A percentile compares a stretch with the other conserved stretches of the same genome.
Conservation (phyloP, 208 protist genomes). For the Leishmania arabica region DNA sequence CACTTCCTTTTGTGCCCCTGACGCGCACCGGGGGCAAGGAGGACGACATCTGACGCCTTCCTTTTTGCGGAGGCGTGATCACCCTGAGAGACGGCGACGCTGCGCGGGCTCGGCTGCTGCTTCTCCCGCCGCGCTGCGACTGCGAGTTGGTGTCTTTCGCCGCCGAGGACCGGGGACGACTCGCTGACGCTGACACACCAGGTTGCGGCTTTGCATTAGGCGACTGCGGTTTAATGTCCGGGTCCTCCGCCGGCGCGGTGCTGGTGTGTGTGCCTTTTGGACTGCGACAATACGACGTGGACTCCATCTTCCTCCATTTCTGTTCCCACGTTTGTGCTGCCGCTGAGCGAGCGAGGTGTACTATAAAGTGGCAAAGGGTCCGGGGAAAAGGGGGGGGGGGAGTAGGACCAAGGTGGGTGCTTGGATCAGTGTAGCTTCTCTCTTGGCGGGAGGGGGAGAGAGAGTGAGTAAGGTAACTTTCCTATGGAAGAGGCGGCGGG, state of each 20-base stretch:
- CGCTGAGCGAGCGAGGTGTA: background rate
- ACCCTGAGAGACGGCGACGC: background rate
- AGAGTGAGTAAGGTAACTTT: background rate
- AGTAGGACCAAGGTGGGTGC: background rate
- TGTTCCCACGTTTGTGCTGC: background rate
- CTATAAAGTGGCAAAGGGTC: background rate
- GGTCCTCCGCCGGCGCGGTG: background rate
- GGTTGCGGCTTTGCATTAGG: background rate
- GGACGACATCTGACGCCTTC: background rate
- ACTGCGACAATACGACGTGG: background rate
- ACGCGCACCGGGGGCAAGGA: background rate
- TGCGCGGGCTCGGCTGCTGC: background rate
- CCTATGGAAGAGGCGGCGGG: background rate
- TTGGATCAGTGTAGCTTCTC: background rate
- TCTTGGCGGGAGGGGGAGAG: background rate
- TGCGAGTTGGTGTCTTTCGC: background rate
- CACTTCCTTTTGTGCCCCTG: background rate
- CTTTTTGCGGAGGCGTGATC: background rate
- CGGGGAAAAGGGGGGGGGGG: background rate
- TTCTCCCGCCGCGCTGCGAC: background rate
- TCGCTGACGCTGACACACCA: background rate
- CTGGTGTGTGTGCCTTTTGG: background rate
- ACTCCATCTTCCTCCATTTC: background rate
- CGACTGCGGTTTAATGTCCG: background rate
- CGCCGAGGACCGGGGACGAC: background rate